Conservation (phyloP, 495 filamentous ascomycete genomes). For the Lepraria neglecta region DNA sequence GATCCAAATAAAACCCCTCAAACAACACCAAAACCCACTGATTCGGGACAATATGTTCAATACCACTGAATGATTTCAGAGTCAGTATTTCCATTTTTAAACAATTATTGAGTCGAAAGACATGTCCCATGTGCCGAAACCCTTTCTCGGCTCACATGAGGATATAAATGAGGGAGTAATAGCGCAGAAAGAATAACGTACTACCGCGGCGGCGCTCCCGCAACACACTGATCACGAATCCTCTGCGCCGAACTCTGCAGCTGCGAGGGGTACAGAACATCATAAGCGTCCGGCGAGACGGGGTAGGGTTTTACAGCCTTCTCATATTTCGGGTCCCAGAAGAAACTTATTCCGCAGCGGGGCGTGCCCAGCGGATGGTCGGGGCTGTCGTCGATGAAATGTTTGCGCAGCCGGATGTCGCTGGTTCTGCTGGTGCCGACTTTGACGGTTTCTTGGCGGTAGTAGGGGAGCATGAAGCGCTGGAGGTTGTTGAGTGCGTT, state of each 20-base stretch:
- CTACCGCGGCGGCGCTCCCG: background rate
- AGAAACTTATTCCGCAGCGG: background rate
- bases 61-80: no score
- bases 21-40: background rate
- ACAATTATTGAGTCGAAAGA: no score
- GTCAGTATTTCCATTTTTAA: no score
- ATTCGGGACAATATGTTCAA: background rate
- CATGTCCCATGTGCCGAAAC: no score
- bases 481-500: background rate
- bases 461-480: background rate
- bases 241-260: background rate
- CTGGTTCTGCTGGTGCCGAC: background rate
- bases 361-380: background rate
- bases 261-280: background rate
- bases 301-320: background rate
- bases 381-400: background rate
- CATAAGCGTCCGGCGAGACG: background rate
- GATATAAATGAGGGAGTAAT: no score
- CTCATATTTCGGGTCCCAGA: background rate
- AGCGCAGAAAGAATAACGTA: no score
- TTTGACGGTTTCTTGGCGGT: background rate
- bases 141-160: no score
- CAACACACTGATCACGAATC: background rate
- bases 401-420: background rate
- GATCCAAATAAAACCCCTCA: background rate